Percentiles rank a stretch among this genome's conserved stretches.
Conservation (phyloP, 1,284 basidiomycete species). For the Coniferiporia weirii region DNA sequence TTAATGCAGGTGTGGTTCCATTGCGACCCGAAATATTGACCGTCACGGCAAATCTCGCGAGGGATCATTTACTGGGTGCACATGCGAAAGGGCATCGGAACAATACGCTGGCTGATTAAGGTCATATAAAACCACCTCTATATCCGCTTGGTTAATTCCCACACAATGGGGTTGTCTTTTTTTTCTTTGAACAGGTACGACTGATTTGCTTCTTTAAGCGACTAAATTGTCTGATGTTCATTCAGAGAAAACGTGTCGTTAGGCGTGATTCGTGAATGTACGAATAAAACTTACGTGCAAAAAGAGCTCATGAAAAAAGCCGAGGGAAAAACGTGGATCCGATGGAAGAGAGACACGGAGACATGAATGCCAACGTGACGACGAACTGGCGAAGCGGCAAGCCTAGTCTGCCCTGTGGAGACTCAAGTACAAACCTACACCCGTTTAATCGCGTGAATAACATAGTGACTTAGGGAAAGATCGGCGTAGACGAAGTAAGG, state of each 20-base stretch:
- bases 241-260: background rate
- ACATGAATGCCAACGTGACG: background rate
- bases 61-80: no score
- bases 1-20: background rate
- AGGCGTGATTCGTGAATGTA: background rate
- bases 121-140: no score
- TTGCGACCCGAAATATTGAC: background rate
- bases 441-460: background rate
- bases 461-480: background rate
- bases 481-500: background rate
- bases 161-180: no score
- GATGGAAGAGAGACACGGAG: background rate
- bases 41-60: background rate
- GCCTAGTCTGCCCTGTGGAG: background rate
- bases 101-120: no score
- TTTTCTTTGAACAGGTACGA: no score
- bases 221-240: background rate
- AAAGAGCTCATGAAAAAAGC: background rate
- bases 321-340: background rate
- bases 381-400: background rate
- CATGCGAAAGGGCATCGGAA: no score
- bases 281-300: background rate
- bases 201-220: no score
- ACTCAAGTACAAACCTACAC: background rate
- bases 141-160: no score